Base-by-base conservation (phyloP, 805 yeast genomes). In the Ogataea kodamae region DNA sequence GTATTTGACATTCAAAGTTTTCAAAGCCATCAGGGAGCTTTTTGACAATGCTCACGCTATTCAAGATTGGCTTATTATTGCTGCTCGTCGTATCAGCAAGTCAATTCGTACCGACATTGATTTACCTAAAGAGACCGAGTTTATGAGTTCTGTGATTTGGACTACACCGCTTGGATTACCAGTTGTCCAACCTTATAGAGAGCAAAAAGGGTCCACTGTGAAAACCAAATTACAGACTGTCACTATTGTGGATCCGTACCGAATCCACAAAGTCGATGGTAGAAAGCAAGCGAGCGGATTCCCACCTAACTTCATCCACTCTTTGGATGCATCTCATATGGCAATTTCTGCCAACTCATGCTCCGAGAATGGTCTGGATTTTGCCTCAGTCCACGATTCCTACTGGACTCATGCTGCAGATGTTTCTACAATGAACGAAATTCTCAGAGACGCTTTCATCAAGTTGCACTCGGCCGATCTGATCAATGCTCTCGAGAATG, bases 271-370 rank as follows among this genome's bases (percentile, higher is more conserved):
- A 23, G 95, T 94, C 25, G 89, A 88, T 58, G 70, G 88, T 5
- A 74, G 95, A 53, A 87, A 89, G 55, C 99, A 92, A 60, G 78
- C 78, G 45, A 78, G 88, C 23, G 98, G 96, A 0, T 85, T 90
- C 61, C 96, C 98, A 10, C 98, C 98, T 19, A 90, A 90, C 57
- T 90, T 74, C 58, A 83, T 90, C 33, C 98, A 90, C 56, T 90
- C 97, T 0, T 67, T 90, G 38, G 98, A 90, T 68, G 97, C 97
- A 1, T 81, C 96, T 0, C 98, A 90, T 57, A 92, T 90, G 98
- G 67, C 92, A 32, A 63, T 89, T 67, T 82, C 96, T 6, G 95
- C 97, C 0, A 67, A 76, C 31, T 77, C 77, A 15, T 87, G 96
- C 58, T 76, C 81, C 4, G 70, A 78, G 25, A 54, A 55, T 2